Base-by-base conservation (phyloP, 1,284 basidiomycete genomes). In the Puccinia horiana region DNA sequence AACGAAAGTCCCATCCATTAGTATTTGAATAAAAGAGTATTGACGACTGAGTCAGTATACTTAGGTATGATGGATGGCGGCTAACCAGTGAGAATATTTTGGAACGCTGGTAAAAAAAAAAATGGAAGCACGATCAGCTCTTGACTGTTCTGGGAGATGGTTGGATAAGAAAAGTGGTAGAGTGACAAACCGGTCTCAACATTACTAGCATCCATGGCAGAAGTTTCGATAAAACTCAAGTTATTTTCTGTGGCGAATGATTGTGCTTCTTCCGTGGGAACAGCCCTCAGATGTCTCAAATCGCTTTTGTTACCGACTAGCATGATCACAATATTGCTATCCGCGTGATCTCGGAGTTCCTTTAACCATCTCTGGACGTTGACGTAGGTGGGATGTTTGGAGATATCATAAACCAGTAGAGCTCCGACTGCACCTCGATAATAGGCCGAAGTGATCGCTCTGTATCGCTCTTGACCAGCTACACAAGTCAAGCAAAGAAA, bases 381-480 rank as follows among this genome's bases (percentile, higher is more conserved):
- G 87, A 93, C 93, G 87, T 96, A 99, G 63, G 96, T 98, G 83
- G 92, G 92, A 87, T 97, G 95, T 89, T 99, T 89, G 76, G 88
- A 87, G 74, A 89, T 89, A 84, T 89, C 88, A 85, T 89, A 89
- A 18, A 89, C 88, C 44, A 89, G 86, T 54, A 89, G 84, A 23
- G 88, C 88, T 73, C 94, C 85, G 81, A 98, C 96, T 20, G 96
- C 97, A 81, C 96, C 96, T 83, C 97, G 95, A 89, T 99, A 99
- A 90, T 99, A 99, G 54, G 94, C 94, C 85, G 96, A 96, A 76
- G 96, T 99, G 88, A 99, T 99, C 83, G 97, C 96, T 83, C 96
- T 92, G 90, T 99, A 99, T 85, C 96, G 93, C 88, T 98, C 96
- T 89, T 98, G 96, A 58, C 97, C 96, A 86, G 97, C 96, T 94